Conservation (phyloP, 257 asterid genomes). For the Sherardia arvensis region DNA sequence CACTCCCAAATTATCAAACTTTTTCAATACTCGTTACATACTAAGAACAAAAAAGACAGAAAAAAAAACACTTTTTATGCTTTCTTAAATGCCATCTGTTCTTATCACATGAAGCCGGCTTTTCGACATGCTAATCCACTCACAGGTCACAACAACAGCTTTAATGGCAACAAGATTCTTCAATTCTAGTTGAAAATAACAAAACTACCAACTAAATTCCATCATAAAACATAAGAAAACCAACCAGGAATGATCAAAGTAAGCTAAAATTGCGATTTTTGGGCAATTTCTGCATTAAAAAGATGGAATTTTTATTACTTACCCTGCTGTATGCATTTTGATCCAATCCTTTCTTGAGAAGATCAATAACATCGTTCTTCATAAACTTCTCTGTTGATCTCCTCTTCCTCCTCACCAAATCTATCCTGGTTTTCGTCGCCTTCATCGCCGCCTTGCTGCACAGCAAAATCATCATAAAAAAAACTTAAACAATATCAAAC, state of each 20-base stretch:
- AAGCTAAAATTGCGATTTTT: slow-evolving; percentile 1
- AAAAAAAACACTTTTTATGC: background rate
- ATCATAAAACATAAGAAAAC: background rate
- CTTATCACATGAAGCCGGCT: background rate
- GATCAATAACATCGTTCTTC: slow-evolving; percentile 68
- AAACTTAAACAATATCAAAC: background rate
- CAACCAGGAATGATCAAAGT: background rate
- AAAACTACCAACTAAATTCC: background rate
- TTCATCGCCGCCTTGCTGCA: slow-evolving; percentile 62
- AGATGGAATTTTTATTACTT: slow-evolving; percentile 6
- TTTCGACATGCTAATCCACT: background rate
- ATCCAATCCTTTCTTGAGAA: slow-evolving; percentile 54
- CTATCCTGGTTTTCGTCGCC: slow-evolving; percentile 52
- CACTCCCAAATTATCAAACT: background rate
- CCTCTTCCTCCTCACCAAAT: slow-evolving; percentile 57
- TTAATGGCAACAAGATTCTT: background rate
- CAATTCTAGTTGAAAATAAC: background rate
- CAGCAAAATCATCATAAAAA: background rate
- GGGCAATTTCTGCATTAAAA: background rate
- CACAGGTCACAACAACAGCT: background rate
- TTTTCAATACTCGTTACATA: background rate
- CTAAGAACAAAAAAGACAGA: no score
- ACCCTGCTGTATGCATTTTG: slow-evolving; percentile 70
- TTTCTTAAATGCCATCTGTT: background rate
- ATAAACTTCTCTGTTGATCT: slow-evolving; percentile 66